Conservation (phyloP, 2,329 filamentous ascomycete genomes). For the Fusarium sp. region DNA sequence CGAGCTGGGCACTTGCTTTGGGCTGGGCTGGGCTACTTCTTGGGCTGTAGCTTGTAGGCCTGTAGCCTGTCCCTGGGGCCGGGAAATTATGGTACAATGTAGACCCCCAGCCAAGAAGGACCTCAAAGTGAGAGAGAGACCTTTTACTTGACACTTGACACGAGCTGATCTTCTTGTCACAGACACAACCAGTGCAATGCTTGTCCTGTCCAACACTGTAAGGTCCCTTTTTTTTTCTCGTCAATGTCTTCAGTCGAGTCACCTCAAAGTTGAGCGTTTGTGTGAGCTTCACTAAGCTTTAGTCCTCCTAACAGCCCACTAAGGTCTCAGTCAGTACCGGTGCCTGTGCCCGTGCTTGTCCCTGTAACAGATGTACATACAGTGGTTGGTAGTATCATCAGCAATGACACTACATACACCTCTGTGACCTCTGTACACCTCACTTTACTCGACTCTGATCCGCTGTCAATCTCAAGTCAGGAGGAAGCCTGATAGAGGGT, state of each 20-base stretch:
- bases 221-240: not conserved
- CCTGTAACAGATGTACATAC: constrained; percentile 29
- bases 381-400: not conserved
- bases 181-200: constrained; percentile 2
- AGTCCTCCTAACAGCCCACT: constrained; percentile 21
- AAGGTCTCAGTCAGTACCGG: constrained; percentile 27
- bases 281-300: constrained; percentile 33
- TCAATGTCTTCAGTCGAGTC: constrained; percentile 14
- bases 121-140: not conserved
- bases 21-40: constrained; percentile 30
- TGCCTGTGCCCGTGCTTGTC: constrained; percentile 27
- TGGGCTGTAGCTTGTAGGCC: constrained; percentile 21
- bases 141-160: constrained; percentile 27
- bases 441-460: constrained; percentile 14
- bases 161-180: constrained; percentile 28
- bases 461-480: constrained; percentile 39
- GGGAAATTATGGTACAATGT: constrained; percentile 46
- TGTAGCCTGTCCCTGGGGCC: constrained; percentile 18
- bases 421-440: constrained; percentile 18
- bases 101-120: constrained; percentile 36
- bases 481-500: constrained; percentile 35
- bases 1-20: not conserved
- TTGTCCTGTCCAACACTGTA: constrained; percentile 8
- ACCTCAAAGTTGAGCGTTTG: constrained; percentile 13
- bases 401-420: constrained; percentile 1